Conservation (phyloP, 768 basidiomycete species). For the Scleroderma bovista region DNA sequence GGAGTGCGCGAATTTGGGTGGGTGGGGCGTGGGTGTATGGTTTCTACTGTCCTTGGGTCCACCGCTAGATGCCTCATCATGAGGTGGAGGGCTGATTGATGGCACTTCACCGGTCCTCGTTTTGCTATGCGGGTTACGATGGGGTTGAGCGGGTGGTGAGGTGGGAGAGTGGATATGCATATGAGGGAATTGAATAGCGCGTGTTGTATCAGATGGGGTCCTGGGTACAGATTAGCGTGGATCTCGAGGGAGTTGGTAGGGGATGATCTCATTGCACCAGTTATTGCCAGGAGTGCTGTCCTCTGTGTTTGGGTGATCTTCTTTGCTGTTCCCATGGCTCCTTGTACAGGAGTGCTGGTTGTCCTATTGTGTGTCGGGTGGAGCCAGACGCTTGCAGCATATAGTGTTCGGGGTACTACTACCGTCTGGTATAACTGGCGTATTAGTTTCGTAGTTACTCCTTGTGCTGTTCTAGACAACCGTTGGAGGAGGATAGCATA, state of each 20-base stretch:
- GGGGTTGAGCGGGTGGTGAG: no score
- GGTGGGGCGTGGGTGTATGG: no score
- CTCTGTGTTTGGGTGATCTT: not conserved
- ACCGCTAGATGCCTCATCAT: no score
- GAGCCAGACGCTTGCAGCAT: not conserved
- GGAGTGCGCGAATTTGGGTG: not conserved
- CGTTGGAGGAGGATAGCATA: not conserved
- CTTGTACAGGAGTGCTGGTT: not conserved
- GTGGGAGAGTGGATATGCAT: no score
- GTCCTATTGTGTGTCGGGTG: not conserved
- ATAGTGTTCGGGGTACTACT: not conserved
- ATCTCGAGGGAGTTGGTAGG: no score
- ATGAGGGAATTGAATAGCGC: not conserved
- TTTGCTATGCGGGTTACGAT: no score
- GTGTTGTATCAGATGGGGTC: no score
- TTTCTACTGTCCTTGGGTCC: no score
- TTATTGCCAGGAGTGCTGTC: not conserved
- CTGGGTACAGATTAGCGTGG: not conserved
- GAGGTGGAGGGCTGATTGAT: no score
- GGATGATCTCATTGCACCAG: not conserved
- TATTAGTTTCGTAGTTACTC: no score
- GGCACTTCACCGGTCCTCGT: no score
- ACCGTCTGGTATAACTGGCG: not conserved
- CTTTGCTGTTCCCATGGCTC: not conserved
- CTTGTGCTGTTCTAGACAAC: not conserved